Conservation (phyloP, 2,329 filamentous ascomycete genomes). For the Zelopaecilomyces penicillatus region DNA sequence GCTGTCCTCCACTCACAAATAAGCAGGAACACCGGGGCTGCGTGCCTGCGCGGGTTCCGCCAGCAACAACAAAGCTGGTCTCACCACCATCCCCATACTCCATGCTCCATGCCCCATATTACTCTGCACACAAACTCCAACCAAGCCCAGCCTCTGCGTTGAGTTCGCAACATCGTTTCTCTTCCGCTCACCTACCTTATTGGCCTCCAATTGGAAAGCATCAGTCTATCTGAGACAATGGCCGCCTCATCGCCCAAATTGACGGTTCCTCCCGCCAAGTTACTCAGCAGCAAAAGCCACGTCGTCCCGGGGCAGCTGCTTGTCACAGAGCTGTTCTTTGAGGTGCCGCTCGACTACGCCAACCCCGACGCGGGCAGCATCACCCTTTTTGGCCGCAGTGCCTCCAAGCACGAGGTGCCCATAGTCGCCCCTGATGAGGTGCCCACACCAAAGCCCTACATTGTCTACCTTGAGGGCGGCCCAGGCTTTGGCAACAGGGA, state of each 20-base stretch:
- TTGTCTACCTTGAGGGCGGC: slow-evolving; percentile 76
- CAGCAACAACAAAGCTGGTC: no score
- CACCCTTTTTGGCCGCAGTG: slow-evolving; percentile 69
- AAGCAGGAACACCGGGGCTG: no score
- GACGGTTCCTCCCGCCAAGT: slow-evolving; percentile 27
- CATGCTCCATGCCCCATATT: no score
- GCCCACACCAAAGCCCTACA: slow-evolving; percentile 42
- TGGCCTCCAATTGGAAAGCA: neutral
- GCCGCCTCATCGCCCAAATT: slow-evolving; percentile 6
- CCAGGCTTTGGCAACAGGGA: slow-evolving; percentile 70
- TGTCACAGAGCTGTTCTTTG: slow-evolving; percentile 77
- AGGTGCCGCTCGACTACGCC: slow-evolving; percentile 73
- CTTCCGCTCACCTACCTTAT: no score
- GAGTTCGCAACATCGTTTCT: no score
- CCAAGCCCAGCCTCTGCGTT: no score
- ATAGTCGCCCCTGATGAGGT: slow-evolving; percentile 38
- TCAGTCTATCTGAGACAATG: slow-evolving; percentile 8
- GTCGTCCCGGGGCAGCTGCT: slow-evolving; percentile 55
- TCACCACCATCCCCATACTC: no score
- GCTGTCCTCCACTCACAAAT: no score
- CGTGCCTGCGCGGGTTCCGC: no score
- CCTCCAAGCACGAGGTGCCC: slow-evolving; percentile 55
- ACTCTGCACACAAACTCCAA: no score
- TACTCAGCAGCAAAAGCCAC: slow-evolving; percentile 35
- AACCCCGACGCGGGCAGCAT: slow-evolving; percentile 53